Percentiles rank a stretch among this genome's conserved stretches.
Evolutionary conservation across 352 stramenopile species (phyloP).

Genomic region (Pythium plurisporium): DNA sequence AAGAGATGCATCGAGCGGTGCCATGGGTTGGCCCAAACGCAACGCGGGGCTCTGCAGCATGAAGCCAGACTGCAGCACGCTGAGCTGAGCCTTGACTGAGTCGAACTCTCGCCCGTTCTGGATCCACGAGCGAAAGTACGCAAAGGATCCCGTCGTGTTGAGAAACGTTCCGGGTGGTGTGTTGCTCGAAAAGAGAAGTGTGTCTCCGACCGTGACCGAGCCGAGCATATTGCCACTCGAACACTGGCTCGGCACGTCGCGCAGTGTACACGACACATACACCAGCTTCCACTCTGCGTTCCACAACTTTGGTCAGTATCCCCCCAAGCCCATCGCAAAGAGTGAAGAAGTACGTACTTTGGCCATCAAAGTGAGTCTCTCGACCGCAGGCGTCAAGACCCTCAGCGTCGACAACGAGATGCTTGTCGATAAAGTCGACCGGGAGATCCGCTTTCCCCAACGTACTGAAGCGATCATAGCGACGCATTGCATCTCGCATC

Average conservation of each 20-base stretch:
- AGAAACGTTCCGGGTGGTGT: slow-evolving; percentile 11
- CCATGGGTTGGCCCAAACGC: slow-evolving; percentile 35
- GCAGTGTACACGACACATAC: slow-evolving; percentile 45
- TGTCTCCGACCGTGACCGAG: slow-evolving; percentile 55
- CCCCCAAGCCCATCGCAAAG: background rate
- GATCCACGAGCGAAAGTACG: slow-evolving; percentile 64
- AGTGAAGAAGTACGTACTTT: slow-evolving; percentile 22
- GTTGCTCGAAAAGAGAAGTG: slow-evolving; percentile 31
- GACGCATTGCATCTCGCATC: slow-evolving; percentile 3
- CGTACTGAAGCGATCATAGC: slow-evolving; percentile 4
- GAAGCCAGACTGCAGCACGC: slow-evolving; percentile 55
- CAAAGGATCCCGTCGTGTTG: slow-evolving; percentile 50
- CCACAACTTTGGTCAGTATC: background rate
- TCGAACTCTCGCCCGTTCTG: slow-evolving; percentile 41
- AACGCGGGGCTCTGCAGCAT: slow-evolving; percentile 54
- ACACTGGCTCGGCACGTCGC: slow-evolving; percentile 29
- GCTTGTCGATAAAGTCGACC: slow-evolving; percentile 32
- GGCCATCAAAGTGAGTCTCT: slow-evolving; percentile 4
- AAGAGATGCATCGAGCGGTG: slow-evolving; percentile 31
- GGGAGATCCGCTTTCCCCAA: slow-evolving; percentile 19
- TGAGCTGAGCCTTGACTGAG: slow-evolving; percentile 33
- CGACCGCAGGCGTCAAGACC: slow-evolving; percentile 43
- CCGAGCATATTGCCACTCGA: slow-evolving; percentile 27
- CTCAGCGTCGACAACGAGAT: slow-evolving; percentile 33
- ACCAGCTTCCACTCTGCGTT: slow-evolving; percentile 41